A percentile compares a stretch with the other conserved stretches of the same genome.
phyloP scores from a whole-genome alignment of 179 eudicot species.

The Silene vulgaris region DNA sequence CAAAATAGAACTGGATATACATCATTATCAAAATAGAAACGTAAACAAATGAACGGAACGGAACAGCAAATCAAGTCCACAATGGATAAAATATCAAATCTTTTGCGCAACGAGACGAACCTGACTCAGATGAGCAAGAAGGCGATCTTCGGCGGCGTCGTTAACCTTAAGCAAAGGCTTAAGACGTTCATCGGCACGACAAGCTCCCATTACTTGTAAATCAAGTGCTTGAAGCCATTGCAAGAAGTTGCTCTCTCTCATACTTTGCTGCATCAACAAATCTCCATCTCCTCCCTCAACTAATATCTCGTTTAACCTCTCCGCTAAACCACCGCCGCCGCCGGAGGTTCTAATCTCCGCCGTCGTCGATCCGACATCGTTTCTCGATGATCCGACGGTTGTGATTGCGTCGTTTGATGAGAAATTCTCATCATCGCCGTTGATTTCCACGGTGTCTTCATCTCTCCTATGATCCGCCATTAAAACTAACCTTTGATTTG shows the following conservation, averaged over 20 bases:
- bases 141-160: slow-evolving; percentile 57
- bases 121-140: slow-evolving; percentile 71
- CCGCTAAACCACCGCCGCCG: slow-evolving; percentile 27
- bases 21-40: no score
- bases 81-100: no score
- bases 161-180: slow-evolving; percentile 74
- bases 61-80: no score
- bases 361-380: slow-evolving; percentile 17
- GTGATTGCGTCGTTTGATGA: background rate
- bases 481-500: background rate
- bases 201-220: slow-evolving; percentile 81
- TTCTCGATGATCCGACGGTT: slow-evolving; percentile 14
- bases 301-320: slow-evolving; percentile 40
- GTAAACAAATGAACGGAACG: no score
- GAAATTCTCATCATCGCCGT: slow-evolving; percentile 17
- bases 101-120: slow-evolving; percentile 23
- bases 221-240: slow-evolving; percentile 68
- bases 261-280: slow-evolving; percentile 48
- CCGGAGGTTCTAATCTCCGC: slow-evolving; percentile 17
- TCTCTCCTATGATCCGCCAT: slow-evolving; percentile 32
- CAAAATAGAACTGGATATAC: no score
- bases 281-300: slow-evolving; percentile 48
- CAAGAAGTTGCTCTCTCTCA: slow-evolving; percentile 37
- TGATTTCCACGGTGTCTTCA: slow-evolving; percentile 15
- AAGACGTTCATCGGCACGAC: slow-evolving; percentile 72